Evolutionary conservation across 2,329 filamentous ascomycete genomes (phyloP).

Genomic region (Ceratocystis variospora): DNA sequence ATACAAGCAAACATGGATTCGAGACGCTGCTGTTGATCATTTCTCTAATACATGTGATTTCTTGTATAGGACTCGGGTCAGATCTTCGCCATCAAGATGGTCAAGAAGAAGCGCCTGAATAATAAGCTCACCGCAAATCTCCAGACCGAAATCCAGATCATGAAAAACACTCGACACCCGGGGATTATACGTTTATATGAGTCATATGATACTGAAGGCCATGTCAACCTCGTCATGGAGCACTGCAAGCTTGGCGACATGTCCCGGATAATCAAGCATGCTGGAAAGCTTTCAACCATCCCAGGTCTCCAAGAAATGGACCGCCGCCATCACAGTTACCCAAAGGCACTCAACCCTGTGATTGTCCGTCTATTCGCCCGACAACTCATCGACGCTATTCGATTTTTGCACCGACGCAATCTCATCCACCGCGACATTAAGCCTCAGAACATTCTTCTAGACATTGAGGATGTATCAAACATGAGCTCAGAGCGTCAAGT

Average conservation of each 20-base stretch:
- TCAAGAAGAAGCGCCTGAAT: slow-evolving; percentile 79
- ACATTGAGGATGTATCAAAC: slow-evolving; percentile 32
- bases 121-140: slow-evolving; percentile 95
- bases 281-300: slow-evolving; percentile 65
- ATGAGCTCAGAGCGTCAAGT: slow-evolving; percentile 59
- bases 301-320: slow-evolving; percentile 81
- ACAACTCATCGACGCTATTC: slow-evolving; percentile 79
- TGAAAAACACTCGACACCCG: slow-evolving; percentile 84
- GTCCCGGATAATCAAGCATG: slow-evolving; percentile 90
- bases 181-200: slow-evolving; percentile 95
- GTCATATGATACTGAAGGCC: slow-evolving; percentile 70
- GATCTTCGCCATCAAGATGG: slow-evolving; percentile 73
- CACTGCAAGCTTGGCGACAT: slow-evolving; percentile 93
- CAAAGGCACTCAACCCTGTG: slow-evolving; percentile 89
- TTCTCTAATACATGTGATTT: neutral
- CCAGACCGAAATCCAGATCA: slow-evolving; percentile 86
- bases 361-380: slow-evolving; percentile 91
- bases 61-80: slow-evolving; percentile 6
- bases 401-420: slow-evolving; percentile 72
- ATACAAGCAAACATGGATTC: neutral
- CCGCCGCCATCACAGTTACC: slow-evolving; percentile 75
- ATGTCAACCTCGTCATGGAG: slow-evolving; percentile 97
- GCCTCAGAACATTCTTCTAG: slow-evolving; percentile 80
- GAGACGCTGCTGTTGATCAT: neutral
- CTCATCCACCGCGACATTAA: slow-evolving; percentile 96